These are phyloP conservation scores for Pseudogymnoascus sp. DNA, from an alignment of 2,329 filamentous ascomycete species.

Conservation along the genomic window DNA sequence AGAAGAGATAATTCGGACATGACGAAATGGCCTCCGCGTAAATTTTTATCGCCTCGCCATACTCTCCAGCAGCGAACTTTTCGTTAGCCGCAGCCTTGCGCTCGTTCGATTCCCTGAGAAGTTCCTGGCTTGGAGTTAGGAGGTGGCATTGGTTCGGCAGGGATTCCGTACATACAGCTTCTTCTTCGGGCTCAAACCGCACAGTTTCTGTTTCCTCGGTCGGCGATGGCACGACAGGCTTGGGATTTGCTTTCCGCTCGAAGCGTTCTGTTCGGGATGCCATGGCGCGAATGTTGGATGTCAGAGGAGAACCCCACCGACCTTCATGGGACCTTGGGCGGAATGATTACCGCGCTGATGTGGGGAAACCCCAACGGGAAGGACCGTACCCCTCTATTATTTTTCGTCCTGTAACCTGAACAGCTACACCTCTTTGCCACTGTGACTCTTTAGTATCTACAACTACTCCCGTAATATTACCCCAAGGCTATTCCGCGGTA, in stretches of 20 bases:
- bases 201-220: constrained; percentile 24
- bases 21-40: constrained; percentile 75
- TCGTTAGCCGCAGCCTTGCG: constrained; percentile 72
- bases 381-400: constrained; percentile 3
- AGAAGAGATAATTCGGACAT: constrained; percentile 79
- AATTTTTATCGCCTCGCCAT: constrained; percentile 68
- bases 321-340: neutral
- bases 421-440: neutral
- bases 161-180: constrained; percentile 28
- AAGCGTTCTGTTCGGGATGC: constrained; percentile 27
- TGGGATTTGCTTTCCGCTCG: constrained; percentile 22
- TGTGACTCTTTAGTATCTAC: constrained; percentile 2
- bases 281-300: constrained; percentile 19
- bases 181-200: constrained; percentile 36
- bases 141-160: neutral
- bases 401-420: neutral
- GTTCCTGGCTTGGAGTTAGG: constrained; percentile 38
- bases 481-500: constrained; percentile 5
- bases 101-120: constrained; percentile 63
- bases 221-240: constrained; percentile 8
- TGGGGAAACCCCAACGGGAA: neutral
- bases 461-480: neutral
- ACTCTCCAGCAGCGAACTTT: constrained; percentile 66
- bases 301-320: neutral
- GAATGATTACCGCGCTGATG: neutral